Evolutionary conservation across 495 filamentous ascomycete genomes (phyloP).

Genomic region (Corynascus novoguineensis): DNA sequence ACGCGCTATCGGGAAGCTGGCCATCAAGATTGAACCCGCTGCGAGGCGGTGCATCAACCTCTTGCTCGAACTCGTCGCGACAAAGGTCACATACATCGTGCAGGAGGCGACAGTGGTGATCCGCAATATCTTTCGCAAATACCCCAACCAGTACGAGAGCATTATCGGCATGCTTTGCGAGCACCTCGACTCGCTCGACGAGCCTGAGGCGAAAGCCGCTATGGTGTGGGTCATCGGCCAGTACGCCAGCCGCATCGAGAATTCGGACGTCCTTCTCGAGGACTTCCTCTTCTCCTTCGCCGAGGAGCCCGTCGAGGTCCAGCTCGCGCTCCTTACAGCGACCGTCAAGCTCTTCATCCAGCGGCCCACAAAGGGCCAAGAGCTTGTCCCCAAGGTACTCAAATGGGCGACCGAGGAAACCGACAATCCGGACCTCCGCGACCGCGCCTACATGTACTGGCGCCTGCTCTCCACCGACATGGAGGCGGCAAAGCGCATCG

Average conservation of each 20-base stretch:
- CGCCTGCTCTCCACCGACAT: constrained; percentile 92
- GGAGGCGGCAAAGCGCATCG: constrained; percentile 73
- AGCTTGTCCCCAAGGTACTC: constrained; percentile 89
- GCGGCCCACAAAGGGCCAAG: constrained; percentile 87
- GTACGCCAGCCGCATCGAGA: constrained; percentile 95
- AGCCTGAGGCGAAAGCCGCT: constrained; percentile 98
- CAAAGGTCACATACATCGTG: constrained; percentile 99
- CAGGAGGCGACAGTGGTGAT: constrained; percentile 99
- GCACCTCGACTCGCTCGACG: constrained; percentile 93
- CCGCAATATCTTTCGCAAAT: constrained; percentile 98
- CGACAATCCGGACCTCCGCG: constrained; percentile 92
- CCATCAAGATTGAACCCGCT: constrained; percentile 97
- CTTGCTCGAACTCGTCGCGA: constrained; percentile 86
- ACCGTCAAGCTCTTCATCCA: constrained; percentile 99
- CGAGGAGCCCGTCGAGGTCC: constrained; percentile 92
- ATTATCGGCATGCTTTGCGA: constrained; percentile 95
- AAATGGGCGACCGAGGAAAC: constrained; percentile 99
- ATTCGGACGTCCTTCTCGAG: constrained; percentile 86
- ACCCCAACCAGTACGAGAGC: constrained; percentile 95
- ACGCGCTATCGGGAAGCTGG: constrained; percentile 93
- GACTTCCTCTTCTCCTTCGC: constrained; percentile 91
- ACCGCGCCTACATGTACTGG: constrained; percentile 99
- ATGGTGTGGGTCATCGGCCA: constrained; percentile 99
- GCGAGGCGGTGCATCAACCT: constrained; percentile 87
- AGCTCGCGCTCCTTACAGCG: constrained; percentile 88